phyloP scores from a whole-genome alignment of 176 grass and related monocot species.

The Areca catechu region DNA sequence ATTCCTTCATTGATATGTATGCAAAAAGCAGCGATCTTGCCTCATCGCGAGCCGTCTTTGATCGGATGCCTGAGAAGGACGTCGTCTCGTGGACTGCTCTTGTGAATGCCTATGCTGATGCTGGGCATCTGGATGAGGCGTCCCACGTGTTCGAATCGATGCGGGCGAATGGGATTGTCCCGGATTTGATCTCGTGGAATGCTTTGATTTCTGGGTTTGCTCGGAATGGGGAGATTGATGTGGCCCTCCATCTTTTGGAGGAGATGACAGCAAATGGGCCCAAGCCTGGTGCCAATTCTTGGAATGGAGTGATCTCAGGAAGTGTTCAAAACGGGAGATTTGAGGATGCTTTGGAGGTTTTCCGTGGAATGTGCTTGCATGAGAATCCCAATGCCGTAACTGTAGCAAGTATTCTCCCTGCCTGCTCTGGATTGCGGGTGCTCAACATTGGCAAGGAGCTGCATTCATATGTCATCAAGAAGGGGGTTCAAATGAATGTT shows the following conservation, averaged over 20 bases:
- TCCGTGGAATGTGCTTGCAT: slow-evolving; percentile 39
- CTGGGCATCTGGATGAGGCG: slow-evolving; percentile 35
- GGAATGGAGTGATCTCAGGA: slow-evolving; percentile 62
- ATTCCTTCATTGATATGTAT: slow-evolving; percentile 59
- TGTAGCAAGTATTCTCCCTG: slow-evolving; percentile 55
- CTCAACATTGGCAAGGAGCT: slow-evolving; percentile 45
- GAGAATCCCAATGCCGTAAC: slow-evolving; percentile 43
- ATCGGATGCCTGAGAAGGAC: slow-evolving; percentile 39
- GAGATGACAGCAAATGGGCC: slow-evolving; percentile 33
- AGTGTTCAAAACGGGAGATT: slow-evolving; percentile 47
- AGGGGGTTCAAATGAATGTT: slow-evolving; percentile 39
- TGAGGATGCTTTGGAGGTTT: slow-evolving; percentile 34
- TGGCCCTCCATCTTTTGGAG: slow-evolving; percentile 42
- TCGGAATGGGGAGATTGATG: slow-evolving; percentile 31
- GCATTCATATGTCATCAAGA: slow-evolving; percentile 41
- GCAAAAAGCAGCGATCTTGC: slow-evolving; percentile 36
- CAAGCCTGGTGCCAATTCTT: slow-evolving; percentile 42
- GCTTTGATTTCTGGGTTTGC: slow-evolving; percentile 55
- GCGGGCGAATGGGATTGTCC: slow-evolving; percentile 35
- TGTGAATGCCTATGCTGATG: slow-evolving; percentile 37
- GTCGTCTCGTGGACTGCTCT: slow-evolving; percentile 61
- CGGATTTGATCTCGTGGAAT: slow-evolving; percentile 63
- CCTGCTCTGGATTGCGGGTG: slow-evolving; percentile 31
- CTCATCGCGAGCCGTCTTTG: slow-evolving; percentile 35
- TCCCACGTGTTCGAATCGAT: slow-evolving; percentile 37